phyloP scores from a whole-genome alignment of 768 basidiomycete species.

The Kwoniella dejecticola region DNA sequence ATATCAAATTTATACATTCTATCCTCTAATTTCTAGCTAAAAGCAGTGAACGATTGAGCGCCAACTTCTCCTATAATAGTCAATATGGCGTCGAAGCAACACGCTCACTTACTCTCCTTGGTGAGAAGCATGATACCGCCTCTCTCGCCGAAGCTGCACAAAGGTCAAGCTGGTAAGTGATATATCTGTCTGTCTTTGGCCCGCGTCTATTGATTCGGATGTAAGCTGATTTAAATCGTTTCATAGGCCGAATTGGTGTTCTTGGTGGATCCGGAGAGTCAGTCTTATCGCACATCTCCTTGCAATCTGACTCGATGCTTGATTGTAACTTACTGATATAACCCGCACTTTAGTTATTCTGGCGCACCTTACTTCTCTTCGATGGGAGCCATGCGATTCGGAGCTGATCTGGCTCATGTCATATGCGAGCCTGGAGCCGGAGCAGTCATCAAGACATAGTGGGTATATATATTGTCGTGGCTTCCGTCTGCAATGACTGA shows the following conservation, averaged over 20 bases:
- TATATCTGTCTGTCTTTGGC: no score
- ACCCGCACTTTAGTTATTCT: constrained; percentile 93
- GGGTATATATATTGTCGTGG: constrained; percentile 9
- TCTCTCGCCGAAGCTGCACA: constrained; percentile 81
- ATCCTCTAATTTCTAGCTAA: no score
- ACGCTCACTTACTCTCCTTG: constrained; percentile 57
- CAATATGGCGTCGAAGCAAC: constrained; percentile 36
- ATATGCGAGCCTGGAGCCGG: constrained; percentile 94
- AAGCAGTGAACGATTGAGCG: no score
- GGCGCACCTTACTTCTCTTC: constrained; percentile 96
- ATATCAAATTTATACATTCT: no score
- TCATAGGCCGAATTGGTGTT: constrained; percentile 80
- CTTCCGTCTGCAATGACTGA: not conserved
- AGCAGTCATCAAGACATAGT: constrained; percentile 92
- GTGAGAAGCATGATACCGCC: constrained; percentile 86
- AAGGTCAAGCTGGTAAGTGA: constrained; percentile 82
- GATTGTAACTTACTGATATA: no score
- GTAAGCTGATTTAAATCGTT: not conserved
- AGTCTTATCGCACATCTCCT: no score
- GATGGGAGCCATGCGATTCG: constrained; percentile 84
- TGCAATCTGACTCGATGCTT: no score
- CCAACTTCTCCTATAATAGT: no score
- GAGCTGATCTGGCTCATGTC: constrained; percentile 93
- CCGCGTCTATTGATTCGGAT: not conserved
- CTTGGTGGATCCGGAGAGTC: constrained; percentile 92